These are phyloP conservation scores for Sarocladiaceae sp. DNA, from an alignment of 2,329 filamentous ascomycete genomes.

Conservation along the genomic window DNA sequence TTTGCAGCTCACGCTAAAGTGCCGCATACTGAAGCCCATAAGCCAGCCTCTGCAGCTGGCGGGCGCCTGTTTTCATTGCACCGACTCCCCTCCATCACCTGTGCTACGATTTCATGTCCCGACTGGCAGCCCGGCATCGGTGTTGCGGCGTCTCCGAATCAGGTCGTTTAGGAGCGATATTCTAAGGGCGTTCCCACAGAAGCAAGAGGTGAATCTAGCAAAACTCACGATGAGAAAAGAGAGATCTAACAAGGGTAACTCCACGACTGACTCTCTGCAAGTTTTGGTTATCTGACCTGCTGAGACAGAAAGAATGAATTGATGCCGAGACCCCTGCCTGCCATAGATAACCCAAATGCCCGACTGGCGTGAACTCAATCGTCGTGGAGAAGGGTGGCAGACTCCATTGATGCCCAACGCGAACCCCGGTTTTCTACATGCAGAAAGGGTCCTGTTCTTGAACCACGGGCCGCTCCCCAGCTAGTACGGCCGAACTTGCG, in stretches of 20 bases:
- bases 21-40: too few species aligned
- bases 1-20: too few species aligned
- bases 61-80: too few species aligned
- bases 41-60: too few species aligned
- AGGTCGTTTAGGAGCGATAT: too few species aligned
- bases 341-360: too few species aligned
- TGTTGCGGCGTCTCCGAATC: too few species aligned
- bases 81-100: too few species aligned
- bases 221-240: conserved; percentile 6
- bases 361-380: too few species aligned
- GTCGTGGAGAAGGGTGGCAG: not conserved
- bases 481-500: not conserved
- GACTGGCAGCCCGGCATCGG: too few species aligned
- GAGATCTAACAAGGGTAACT: not conserved
- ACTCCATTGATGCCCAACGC: conserved; percentile 8
- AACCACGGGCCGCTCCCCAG: not conserved
- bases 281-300: not conserved
- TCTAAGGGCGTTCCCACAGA: not conserved
- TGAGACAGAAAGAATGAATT: conserved; percentile 1
- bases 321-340: not conserved
- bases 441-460: conserved; percentile 1
- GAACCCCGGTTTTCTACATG: not conserved
- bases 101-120: too few species aligned
- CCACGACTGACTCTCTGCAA: not conserved
- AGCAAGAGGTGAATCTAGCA: not conserved